Base-by-base conservation (phyloP, 768 basidiomycete genomes). In the Flagelloscypha sp. region DNA sequence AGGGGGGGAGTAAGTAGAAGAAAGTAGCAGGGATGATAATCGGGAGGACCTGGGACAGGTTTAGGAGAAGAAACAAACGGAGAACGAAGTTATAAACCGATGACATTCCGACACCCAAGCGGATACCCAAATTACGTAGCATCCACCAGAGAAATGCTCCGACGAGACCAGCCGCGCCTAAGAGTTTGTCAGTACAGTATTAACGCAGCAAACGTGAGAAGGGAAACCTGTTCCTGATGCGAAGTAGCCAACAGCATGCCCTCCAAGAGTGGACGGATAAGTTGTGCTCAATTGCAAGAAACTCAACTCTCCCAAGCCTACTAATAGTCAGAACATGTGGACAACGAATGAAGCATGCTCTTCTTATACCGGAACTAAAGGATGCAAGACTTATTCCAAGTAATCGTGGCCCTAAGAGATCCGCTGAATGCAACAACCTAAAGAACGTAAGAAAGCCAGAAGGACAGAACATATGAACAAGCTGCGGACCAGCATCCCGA, bases 91-190 rank as follows among this genome's bases (percentile, higher is more conserved):
- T n/a, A n/a, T n/a, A n/a, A n/a, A 88, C 88, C 10, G 86, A 73
- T 7, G 86, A 89, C 15, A 94, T 49, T 2, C 87, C 85, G 16
- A 98, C 77, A 1, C 92, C 95, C 8, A 65, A 48, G 28, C 77
- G 72, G 5, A 99, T 88, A 15, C 95, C 94, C 0, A 94, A 58
- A 2, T 76, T 74, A 13, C 95, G 68, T 4, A 98, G 62, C 44
- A 89, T 69, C 94, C 94, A 98, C 95, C 95, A 98, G 9, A 95
- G 50, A 24, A 84, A 83, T 0, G 94, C 90, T 6, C 94, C 94
- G 1, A 81, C 83, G 1, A 99, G 73, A 0, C 94, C 94, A 0
- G 94, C 94, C 4, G 84, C 88, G 1, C 94, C 94, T 1, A 94
- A n/a, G n/a, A n/a, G n/a, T n/a, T n/a, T n/a, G n/a, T n/a, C n/a